Percentiles rank a stretch among this genome's conserved stretches.
These are phyloP conservation scores for Apocynum venetum DNA, from an alignment of 257 asterid species.

Conservation along the genomic window DNA sequence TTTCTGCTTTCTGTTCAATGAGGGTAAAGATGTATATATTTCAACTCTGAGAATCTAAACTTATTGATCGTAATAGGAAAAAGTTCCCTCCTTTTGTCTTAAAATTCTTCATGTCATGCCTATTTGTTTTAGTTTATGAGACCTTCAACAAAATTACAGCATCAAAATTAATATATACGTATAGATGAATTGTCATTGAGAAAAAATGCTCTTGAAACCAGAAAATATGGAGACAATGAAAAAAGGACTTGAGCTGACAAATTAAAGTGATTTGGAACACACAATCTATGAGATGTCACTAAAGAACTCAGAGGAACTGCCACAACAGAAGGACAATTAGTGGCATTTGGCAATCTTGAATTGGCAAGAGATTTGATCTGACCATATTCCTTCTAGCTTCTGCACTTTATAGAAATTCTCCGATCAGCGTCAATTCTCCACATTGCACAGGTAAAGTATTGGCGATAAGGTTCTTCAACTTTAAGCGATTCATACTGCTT, in stretches of 20 bases:
- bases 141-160: no score
- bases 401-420: neutral
- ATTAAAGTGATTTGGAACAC: neutral
- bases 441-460: neutral
- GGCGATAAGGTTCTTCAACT: neutral
- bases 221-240: neutral
- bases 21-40: neutral
- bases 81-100: neutral
- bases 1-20: neutral
- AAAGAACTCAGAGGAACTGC: no score
- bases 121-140: no score
- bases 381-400: neutral
- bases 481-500: neutral
- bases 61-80: no score
- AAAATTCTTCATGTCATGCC: neutral
- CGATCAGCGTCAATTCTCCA: neutral
- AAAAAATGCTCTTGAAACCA: no score
- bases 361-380: neutral
- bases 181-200: no score
- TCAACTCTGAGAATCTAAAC: neutral
- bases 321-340: neutral
- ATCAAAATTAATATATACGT: no score
- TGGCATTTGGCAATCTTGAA: neutral
- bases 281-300: neutral
- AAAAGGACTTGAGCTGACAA: neutral